These are phyloP conservation scores for Globisporangium alternatum DNA, from an alignment of 352 stramenopile species.

Conservation along the genomic window DNA sequence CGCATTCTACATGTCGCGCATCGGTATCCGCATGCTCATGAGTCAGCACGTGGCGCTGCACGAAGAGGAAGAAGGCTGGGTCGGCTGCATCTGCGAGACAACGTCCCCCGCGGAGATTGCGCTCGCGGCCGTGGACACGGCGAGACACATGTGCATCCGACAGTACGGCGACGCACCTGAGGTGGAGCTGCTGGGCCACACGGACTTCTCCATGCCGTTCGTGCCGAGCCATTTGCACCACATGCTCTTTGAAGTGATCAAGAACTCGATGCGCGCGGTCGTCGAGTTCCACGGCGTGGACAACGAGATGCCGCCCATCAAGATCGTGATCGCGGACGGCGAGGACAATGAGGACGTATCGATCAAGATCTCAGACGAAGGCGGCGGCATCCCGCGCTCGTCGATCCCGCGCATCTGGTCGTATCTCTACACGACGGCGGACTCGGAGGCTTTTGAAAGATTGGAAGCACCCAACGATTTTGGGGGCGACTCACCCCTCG, in stretches of 20 bases:
- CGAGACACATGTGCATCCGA: slow-evolving; percentile 98
- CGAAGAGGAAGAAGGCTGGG: slow-evolving; percentile 84
- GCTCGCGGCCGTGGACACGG: slow-evolving; percentile 96
- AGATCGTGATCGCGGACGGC: slow-evolving; percentile 99
- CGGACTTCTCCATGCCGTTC: slow-evolving; percentile 99
- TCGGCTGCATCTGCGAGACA: slow-evolving; percentile 94
- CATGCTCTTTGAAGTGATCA: slow-evolving; percentile 99
- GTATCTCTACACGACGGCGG: slow-evolving; percentile 99
- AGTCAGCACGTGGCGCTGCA: slow-evolving; percentile 98
- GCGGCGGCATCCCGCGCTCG: slow-evolving; percentile 97
- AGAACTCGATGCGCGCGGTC: slow-evolving; percentile 89
- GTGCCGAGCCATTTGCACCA: slow-evolving; percentile 95
- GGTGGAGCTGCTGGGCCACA: slow-evolving; percentile 97
- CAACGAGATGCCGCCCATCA: slow-evolving; percentile 97
- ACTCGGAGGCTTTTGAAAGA: slow-evolving; percentile 91
- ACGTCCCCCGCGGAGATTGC: slow-evolving; percentile 97
- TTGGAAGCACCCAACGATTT: slow-evolving; percentile 88
- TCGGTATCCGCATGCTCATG: slow-evolving; percentile 99
- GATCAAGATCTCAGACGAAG: slow-evolving; percentile 99
- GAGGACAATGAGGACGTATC: slow-evolving; percentile 99
- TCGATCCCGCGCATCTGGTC: slow-evolving; percentile 99
- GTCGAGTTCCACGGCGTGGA: slow-evolving; percentile 97
- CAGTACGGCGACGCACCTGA: slow-evolving; percentile 99
- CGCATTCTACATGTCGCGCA: slow-evolving; percentile 99
- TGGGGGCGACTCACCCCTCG: slow-evolving; percentile 87